A percentile compares a stretch with the other conserved stretches of the same genome.
Conservation (phyloP, 2,329 filamentous ascomycete genomes). For the Talaromyces sp. region DNA sequence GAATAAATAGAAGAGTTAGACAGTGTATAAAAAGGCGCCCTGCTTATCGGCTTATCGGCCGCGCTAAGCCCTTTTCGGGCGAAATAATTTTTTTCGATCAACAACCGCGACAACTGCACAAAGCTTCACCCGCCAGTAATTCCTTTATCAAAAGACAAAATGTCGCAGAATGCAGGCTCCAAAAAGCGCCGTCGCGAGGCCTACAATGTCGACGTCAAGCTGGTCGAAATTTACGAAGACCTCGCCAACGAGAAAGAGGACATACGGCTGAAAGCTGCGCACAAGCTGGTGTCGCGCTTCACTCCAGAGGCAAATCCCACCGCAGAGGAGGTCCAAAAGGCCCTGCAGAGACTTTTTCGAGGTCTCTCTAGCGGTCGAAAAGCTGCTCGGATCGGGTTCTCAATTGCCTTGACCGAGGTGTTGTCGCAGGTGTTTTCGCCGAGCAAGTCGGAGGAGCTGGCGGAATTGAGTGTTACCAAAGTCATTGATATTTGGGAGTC, state of each 20-base stretch:
- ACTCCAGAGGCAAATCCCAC: slow-evolving; percentile 35
- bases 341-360: slow-evolving; percentile 64
- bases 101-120: neutral
- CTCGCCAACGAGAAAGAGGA: slow-evolving; percentile 44
- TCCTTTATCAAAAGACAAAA: slow-evolving; percentile 19
- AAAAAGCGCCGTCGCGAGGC: slow-evolving; percentile 39
- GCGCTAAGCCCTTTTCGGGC: neutral
- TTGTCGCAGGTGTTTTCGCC: slow-evolving; percentile 60
- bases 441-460: slow-evolving; percentile 17
- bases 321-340: slow-evolving; percentile 37
- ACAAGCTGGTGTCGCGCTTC: slow-evolving; percentile 40
- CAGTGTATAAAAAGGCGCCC: neutral
- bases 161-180: slow-evolving; percentile 23
- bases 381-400: slow-evolving; percentile 82
- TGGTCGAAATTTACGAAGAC: slow-evolving; percentile 47
- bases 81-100: neutral
- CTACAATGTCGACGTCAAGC: slow-evolving; percentile 39
- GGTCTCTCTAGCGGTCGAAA: slow-evolving; percentile 88
- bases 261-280: slow-evolving; percentile 42
- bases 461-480: slow-evolving; percentile 34
- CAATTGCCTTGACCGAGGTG: slow-evolving; percentile 78
- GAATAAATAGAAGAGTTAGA: neutral
- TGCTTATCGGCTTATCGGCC: neutral
- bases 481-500: slow-evolving; percentile 49
- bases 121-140: neutral